A percentile compares a stretch with the other conserved stretches of the same genome.
Conservation (phyloP, 495 filamentous ascomycete genomes). For the Penicillium canariense region DNA sequence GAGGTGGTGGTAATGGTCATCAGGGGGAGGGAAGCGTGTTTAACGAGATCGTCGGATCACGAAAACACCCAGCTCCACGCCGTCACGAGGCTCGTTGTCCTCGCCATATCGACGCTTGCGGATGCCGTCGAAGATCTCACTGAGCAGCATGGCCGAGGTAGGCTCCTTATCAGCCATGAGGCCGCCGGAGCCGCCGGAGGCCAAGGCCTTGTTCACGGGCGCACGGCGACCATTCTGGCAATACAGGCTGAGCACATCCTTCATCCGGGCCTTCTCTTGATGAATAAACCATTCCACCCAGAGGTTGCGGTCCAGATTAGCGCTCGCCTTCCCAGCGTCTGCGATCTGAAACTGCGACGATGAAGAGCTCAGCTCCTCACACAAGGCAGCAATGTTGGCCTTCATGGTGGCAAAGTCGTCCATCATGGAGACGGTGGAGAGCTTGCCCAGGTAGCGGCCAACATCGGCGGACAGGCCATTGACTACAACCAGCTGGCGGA, state of each 20-base stretch:
- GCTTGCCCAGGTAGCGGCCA: slow-evolving; percentile 53
- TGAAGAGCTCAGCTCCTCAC: slow-evolving; percentile 40
- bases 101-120: slow-evolving; percentile 46
- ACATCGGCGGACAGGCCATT: slow-evolving; percentile 62
- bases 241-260: slow-evolving; percentile 57
- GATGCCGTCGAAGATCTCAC: slow-evolving; percentile 65
- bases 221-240: slow-evolving; percentile 51
- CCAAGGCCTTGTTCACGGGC: slow-evolving; percentile 33
- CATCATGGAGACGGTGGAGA: slow-evolving; percentile 58
- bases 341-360: slow-evolving; percentile 48
- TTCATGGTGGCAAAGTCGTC: slow-evolving; percentile 56
- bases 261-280: slow-evolving; percentile 66
- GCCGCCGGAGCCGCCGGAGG: slow-evolving; percentile 32
- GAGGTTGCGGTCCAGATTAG: slow-evolving; percentile 52
- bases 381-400: slow-evolving; percentile 49
- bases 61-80: slow-evolving; percentile 62
- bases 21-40: not conserved
- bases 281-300: slow-evolving; percentile 73
- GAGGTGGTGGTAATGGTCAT: not conserved
- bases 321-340: slow-evolving; percentile 52
- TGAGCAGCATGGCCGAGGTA: slow-evolving; percentile 54
- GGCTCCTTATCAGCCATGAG: slow-evolving; percentile 42
- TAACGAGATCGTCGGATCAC: slow-evolving; percentile 54
- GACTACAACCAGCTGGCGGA: slow-evolving; percentile 63
- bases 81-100: slow-evolving; percentile 43